phyloP scores from a whole-genome alignment of 345 rosid species.

The Carallia pectinifolia region DNA sequence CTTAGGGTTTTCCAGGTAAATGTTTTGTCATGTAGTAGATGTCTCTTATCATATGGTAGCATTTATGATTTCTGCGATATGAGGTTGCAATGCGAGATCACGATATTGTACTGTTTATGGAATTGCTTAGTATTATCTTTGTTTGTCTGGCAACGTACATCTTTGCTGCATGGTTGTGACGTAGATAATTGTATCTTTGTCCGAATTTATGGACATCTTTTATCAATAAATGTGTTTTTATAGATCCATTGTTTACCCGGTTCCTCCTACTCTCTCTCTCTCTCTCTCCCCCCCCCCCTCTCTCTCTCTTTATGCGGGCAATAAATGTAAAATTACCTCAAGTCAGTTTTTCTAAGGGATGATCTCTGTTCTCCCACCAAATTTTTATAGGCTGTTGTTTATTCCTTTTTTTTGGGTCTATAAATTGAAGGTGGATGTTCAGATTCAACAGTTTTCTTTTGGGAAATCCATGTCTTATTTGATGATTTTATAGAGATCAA shows the following conservation, averaged over 20 bases:
- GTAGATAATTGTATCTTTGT: too few relatives aligned
- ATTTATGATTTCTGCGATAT: background rate
- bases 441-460: too few relatives aligned
- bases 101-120: background rate
- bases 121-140: background rate
- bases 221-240: background rate
- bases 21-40: background rate
- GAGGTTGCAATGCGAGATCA: background rate
- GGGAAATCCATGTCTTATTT: background rate
- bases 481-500: background rate
- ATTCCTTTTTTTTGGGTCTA: too few relatives aligned
- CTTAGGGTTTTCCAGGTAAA: slow-evolving; percentile 87
- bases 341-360: background rate
- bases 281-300: background rate
- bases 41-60: background rate
- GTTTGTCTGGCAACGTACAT: too few relatives aligned
- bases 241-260: background rate
- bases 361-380: too few relatives aligned
- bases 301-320: background rate
- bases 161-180: too few relatives aligned
- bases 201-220: too few relatives aligned
- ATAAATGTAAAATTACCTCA: too few relatives aligned
- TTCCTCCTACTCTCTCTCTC: background rate
- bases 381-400: too few relatives aligned
- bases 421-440: too few relatives aligned